Conservation (phyloP, 176 grass and related monocot species). For the bread wheat (Triticum aestivum) region IWGSC_CS_RefSeq_v2.1 NC_057814.1:11327385-11327884, state of each 20-base stretch:
- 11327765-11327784: conserved; percentile 3
- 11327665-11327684: not conserved
- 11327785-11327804: conserved; percentile 70
- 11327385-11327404: conserved; percentile 91
- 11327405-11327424: conserved; percentile 77
- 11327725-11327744: not conserved
- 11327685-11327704: not conserved
- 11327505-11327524: conserved; percentile 54
- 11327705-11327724: not conserved
- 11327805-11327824: conserved; percentile 69
- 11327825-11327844: conserved; percentile 49
- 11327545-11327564: conserved; percentile 70
- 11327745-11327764: not conserved
- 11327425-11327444: conserved; percentile 82
- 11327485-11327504: conserved; percentile 66
- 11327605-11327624: not conserved
- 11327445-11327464: conserved; percentile 62
- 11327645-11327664: not conserved
- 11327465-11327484: conserved; percentile 71
- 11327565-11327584: conserved; percentile 70
- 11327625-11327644: not conserved
- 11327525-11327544: conserved; percentile 46
- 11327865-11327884: not conserved
- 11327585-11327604: conserved; percentile 42
- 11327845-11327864: conserved; percentile 39